These are phyloP conservation scores for Cylindrodendrum hubeiense DNA, from an alignment of 2,329 filamentous ascomycete genomes.

Conservation along the genomic window DNA sequence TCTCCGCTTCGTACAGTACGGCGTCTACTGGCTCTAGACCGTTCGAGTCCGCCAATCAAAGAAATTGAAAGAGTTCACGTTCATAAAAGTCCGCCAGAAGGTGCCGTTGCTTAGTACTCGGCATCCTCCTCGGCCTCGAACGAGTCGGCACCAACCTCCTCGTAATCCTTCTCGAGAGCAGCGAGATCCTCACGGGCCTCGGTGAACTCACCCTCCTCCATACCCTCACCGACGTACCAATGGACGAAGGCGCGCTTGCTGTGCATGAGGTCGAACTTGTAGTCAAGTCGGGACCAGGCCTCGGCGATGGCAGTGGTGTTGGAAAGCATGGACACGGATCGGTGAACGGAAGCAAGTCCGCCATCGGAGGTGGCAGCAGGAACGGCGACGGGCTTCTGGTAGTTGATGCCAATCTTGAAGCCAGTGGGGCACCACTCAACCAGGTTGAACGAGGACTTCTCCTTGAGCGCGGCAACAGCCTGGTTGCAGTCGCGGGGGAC, in stretches of 20 bases:
- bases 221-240: conserved; percentile 89
- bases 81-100: conserved; percentile 26
- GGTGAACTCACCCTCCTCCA: conserved; percentile 92
- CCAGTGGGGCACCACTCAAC: conserved; percentile 83
- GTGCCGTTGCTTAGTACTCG: conserved; percentile 77
- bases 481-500: conserved; percentile 78
- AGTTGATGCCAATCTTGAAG: conserved; percentile 83
- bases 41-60: conserved; percentile 33
- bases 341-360: conserved; percentile 71
- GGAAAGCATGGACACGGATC: conserved; percentile 78
- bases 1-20: conserved; percentile 37
- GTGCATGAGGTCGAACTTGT: conserved; percentile 85
- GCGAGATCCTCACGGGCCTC: conserved; percentile 89
- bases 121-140: conserved; percentile 71
- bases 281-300: conserved; percentile 78
- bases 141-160: conserved; percentile 85
- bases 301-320: conserved; percentile 82
- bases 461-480: conserved; percentile 76
- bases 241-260: conserved; percentile 82
- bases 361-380: conserved; percentile 66
- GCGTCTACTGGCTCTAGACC: conserved; percentile 26
- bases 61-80: conserved; percentile 35
- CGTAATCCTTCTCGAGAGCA: conserved; percentile 88
- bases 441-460: conserved; percentile 79
- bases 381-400: conserved; percentile 74